These are phyloP conservation scores for Fusarium siculi DNA, from an alignment of 2,329 filamentous ascomycete species.

Conservation along the genomic window DNA sequence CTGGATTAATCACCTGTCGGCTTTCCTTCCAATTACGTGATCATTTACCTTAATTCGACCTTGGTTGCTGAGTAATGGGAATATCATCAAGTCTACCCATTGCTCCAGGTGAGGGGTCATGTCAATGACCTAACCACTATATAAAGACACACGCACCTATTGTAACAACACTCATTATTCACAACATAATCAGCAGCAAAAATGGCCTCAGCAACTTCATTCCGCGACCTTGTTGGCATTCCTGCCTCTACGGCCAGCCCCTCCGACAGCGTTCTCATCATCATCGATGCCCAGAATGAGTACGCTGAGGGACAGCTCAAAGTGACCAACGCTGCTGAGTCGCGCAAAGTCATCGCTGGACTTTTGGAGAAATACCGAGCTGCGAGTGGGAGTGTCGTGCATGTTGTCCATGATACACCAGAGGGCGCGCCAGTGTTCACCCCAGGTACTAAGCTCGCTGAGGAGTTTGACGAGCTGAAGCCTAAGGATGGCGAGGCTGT, in stretches of 20 bases:
- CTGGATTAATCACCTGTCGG: rapidly evolving
- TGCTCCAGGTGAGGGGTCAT: not conserved
- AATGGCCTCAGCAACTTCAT: conserved; percentile 17
- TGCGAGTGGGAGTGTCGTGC: conserved; percentile 62
- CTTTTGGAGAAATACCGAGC: conserved; percentile 71
- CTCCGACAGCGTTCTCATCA: conserved; percentile 69
- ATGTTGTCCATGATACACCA: conserved; percentile 69
- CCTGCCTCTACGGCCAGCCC: conserved; percentile 65
- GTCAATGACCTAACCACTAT: not conserved
- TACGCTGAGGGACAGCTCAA: conserved; percentile 69
- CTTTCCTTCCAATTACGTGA: not conserved
- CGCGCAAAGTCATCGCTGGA: conserved; percentile 65
- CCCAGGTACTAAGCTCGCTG: conserved; percentile 66
- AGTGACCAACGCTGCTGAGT: conserved; percentile 62
- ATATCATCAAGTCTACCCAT: not conserved
- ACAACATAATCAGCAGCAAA: not conserved
- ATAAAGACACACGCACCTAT: not conserved
- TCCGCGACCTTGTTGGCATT: conserved; percentile 56
- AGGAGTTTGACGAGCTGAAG: conserved; percentile 69
- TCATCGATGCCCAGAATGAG: conserved; percentile 79
- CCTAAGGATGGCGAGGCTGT: conserved; percentile 65
- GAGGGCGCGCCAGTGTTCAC: conserved; percentile 74
- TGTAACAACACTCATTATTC: no score
- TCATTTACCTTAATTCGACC: not conserved
- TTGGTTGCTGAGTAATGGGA: conserved; percentile 8